phyloP scores from a whole-genome alignment of 768 basidiomycete genomes.

The Imleria badia region DNA sequence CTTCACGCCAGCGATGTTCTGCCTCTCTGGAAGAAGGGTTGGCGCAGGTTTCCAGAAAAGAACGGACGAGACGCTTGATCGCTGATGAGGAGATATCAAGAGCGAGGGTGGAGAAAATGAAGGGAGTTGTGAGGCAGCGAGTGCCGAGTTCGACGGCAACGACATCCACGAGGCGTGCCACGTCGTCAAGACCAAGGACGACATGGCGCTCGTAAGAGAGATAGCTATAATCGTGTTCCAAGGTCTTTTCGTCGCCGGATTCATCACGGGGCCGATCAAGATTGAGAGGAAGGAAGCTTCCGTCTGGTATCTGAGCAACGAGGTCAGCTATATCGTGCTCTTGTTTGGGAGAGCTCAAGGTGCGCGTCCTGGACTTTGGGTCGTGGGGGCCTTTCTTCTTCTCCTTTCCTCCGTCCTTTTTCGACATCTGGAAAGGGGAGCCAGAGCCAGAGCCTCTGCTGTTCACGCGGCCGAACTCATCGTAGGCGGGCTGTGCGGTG shows the following conservation, averaged over 20 bases:
- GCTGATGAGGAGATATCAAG: constrained; percentile 79
- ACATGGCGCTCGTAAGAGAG: constrained; percentile 72
- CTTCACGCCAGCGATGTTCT: constrained; percentile 68
- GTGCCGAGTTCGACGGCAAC: constrained; percentile 68
- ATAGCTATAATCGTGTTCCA: constrained; percentile 64
- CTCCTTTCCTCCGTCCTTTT: constrained; percentile 49
- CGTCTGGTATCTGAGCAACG: constrained; percentile 46
- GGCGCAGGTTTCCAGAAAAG: constrained; percentile 70
- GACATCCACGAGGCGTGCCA: constrained; percentile 68
- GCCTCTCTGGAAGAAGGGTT: constrained; percentile 36
- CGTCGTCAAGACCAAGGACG: constrained; percentile 72
- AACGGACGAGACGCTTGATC: constrained; percentile 73
- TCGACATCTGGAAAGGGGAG: constrained; percentile 25
- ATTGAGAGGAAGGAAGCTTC: constrained; percentile 52
- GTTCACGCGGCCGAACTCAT: constrained; percentile 67
- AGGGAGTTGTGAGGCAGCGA: constrained; percentile 81
- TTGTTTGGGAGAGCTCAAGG: constrained; percentile 39
- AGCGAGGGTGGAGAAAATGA: constrained; percentile 87
- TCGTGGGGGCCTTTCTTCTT: constrained; percentile 43
- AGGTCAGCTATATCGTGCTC: constrained; percentile 34
- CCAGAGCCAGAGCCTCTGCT: constrained; percentile 42
- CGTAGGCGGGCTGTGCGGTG: constrained; percentile 33
- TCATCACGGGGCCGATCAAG: constrained; percentile 48
- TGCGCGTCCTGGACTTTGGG: constrained; percentile 38
- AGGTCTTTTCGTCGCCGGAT: constrained; percentile 38